Percentiles rank a stretch among this genome's conserved stretches.
These are phyloP conservation scores for Persicaria maculosa DNA, from an alignment of 148 eudicot genomes.

Conservation along the genomic window DNA sequence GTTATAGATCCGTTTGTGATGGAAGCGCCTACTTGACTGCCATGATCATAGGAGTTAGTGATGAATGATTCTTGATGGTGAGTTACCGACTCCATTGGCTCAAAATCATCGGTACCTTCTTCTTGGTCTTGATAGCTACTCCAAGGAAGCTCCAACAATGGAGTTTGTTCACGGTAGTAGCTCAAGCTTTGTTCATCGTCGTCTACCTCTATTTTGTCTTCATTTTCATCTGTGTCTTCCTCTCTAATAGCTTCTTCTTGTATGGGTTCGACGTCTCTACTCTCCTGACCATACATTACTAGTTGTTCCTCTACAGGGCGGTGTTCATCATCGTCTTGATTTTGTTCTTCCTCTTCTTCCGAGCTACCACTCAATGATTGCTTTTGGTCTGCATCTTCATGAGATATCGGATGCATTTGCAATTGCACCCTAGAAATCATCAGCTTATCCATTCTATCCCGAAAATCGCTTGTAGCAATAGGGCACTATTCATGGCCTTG, in stretches of 20 bases:
- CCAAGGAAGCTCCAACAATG: constrained; percentile 4
- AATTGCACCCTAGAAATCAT: background rate
- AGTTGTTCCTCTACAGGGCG: background rate
- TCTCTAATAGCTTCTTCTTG: background rate
- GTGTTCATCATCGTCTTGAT: background rate
- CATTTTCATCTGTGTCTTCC: constrained; percentile 21
- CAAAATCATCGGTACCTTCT: background rate
- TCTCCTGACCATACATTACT: no score
- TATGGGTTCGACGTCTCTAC: background rate
- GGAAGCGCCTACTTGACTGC: constrained; percentile 8
- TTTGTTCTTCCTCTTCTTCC: background rate
- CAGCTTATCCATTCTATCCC: background rate
- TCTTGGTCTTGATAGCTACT: constrained; percentile 19
- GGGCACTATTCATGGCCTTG: background rate
- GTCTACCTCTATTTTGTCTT: constrained; percentile 11
- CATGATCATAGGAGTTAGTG: constrained; percentile 5
- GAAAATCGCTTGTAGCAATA: background rate
- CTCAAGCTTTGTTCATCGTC: background rate
- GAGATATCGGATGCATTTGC: background rate
- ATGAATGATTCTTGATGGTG: background rate
- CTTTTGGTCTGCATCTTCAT: background rate
- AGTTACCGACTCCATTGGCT: constrained; percentile 2
- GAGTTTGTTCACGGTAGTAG: background rate
- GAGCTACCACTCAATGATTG: background rate
- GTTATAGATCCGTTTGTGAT: background rate